phyloP scores from a whole-genome alignment of 2,329 filamentous ascomycete genomes.

The Catunica adiposa region DNA sequence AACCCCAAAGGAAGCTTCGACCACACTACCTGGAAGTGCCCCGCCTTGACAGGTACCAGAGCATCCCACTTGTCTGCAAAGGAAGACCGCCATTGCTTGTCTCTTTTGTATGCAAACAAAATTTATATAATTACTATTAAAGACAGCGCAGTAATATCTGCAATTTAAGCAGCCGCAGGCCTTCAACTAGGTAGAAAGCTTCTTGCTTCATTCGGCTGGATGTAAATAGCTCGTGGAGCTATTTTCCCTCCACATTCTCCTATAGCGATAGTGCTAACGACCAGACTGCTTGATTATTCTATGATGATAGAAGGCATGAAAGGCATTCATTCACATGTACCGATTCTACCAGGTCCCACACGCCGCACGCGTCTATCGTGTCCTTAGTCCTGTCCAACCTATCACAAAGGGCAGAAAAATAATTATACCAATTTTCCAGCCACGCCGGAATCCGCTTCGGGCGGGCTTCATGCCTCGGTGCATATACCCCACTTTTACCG shows the following conservation, averaged over 20 bases:
- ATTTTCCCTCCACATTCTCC: not conserved
- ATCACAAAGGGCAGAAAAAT: too few species aligned
- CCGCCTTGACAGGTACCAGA: conserved; percentile 5
- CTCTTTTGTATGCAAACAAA: too few species aligned
- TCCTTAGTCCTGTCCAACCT: too few species aligned
- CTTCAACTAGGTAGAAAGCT: not conserved
- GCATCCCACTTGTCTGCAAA: not conserved
- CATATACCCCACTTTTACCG: conserved; percentile 7
- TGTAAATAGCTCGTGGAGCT: not conserved
- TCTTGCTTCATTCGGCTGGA: not conserved
- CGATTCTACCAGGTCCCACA: too few species aligned
- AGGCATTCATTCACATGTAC: too few species aligned
- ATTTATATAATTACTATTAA: too few species aligned
- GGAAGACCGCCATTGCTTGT: not conserved
- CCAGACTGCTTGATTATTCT: too few species aligned
- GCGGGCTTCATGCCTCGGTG: conserved; percentile 1
- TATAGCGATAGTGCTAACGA: too few species aligned
- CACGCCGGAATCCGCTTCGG: conserved; percentile 2
- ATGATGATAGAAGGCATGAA: too few species aligned
- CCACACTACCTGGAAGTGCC: not conserved
- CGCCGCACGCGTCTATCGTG: too few species aligned
- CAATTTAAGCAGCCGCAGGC: not conserved
- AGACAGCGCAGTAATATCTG: not conserved
- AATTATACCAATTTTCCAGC: not conserved
- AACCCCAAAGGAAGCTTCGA: not conserved